Evolutionary conservation across 2,329 filamentous ascomycete species (phyloP).

Genomic region (Cladosporium sp.): DNA sequence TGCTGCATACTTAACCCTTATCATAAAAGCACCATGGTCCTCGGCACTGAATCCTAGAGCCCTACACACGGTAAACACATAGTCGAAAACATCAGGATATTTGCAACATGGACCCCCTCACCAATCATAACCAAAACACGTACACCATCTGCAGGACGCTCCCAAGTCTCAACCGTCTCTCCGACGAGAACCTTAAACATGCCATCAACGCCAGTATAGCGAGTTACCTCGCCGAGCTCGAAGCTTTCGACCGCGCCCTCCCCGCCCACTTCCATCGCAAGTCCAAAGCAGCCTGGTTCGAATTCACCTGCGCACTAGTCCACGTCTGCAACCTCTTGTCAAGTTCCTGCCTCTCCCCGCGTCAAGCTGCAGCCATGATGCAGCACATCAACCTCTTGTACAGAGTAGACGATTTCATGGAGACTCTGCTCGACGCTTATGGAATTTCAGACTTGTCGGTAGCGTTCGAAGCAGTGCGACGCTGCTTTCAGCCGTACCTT

Average conservation of each 20-base stretch:
- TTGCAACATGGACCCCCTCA: neutral
- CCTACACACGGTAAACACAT: neutral
- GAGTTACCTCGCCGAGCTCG: neutral
- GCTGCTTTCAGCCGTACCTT: neutral
- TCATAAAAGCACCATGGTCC: neutral
- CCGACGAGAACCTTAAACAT: neutral
- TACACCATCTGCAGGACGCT: neutral
- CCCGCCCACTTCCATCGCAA: neutral
- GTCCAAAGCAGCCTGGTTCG: constrained; percentile 1
- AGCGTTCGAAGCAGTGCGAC: neutral
- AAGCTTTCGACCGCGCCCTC: neutral
- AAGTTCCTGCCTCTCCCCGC: neutral
- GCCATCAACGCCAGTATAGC: neutral
- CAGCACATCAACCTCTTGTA: constrained; percentile 7
- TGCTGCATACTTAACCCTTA: no score
- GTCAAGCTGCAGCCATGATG: constrained; percentile 5
- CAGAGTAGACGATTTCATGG: constrained; percentile 14
- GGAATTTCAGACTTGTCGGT: neutral
- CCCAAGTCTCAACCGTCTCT: neutral
- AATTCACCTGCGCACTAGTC: constrained; percentile 7
- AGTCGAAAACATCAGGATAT: neutral
- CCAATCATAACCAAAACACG: neutral
- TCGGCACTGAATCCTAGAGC: neutral
- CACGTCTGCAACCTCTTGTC: constrained; percentile 1
- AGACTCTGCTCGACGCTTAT: neutral